A percentile compares a stretch with the other conserved stretches of the same genome.
These are phyloP conservation scores for Apocynum venetum DNA, from an alignment of 257 asterid genomes.

Conservation along the genomic window DNA sequence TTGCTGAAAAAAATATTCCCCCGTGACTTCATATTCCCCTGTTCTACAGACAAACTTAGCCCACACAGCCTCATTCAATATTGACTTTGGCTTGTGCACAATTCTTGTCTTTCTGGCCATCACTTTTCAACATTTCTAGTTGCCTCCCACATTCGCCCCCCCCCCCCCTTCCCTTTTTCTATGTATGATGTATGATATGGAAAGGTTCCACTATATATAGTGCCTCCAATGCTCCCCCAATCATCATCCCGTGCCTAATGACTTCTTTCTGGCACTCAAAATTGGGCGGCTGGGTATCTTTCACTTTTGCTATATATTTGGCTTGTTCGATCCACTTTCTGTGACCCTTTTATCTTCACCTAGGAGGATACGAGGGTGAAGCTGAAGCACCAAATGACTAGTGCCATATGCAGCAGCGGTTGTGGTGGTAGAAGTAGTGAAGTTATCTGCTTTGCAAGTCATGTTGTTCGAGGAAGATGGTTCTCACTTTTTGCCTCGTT, in stretches of 20 bases:
- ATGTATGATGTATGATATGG: neutral
- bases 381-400: constrained; percentile 1
- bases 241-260: neutral
- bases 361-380: neutral
- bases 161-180: no score
- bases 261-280: neutral
- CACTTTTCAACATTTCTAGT: neutral
- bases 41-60: neutral
- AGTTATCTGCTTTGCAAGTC: constrained; percentile 27
- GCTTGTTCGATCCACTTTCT: neutral
- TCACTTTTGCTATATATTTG: neutral
- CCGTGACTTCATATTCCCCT: neutral
- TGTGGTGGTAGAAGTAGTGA: neutral
- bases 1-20: neutral
- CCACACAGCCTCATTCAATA: neutral
- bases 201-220: neutral
- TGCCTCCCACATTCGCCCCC: no score
- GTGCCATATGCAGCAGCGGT: neutral
- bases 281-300: neutral
- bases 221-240: neutral
- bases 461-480: constrained; percentile 69
- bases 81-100: no score
- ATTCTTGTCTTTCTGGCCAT: neutral
- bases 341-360: neutral
- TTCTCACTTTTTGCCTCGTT: constrained; percentile 81